A percentile compares a stretch with the other conserved stretches of the same genome.
Evolutionary conservation across 2,329 filamentous ascomycete genomes (phyloP).

Genomic region (Alternaria brassicicola): DNA sequence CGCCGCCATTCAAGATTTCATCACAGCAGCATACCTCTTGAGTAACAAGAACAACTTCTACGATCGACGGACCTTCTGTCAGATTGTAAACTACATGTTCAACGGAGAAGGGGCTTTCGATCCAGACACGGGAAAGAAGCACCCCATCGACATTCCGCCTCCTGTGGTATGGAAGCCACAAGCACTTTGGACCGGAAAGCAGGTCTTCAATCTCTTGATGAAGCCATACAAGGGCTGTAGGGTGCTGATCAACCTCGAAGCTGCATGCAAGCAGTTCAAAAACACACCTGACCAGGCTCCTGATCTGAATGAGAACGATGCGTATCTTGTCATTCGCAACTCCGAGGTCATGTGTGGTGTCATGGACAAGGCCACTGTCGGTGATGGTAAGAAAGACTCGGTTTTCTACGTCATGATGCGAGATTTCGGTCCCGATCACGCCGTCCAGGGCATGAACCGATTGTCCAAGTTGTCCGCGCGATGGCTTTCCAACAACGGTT

Average conservation of each 20-base stretch:
- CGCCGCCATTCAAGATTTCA: conserved; percentile 98
- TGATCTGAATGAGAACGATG: conserved; percentile 75
- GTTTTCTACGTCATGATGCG: conserved; percentile 96
- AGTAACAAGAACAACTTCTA: conserved; percentile 94
- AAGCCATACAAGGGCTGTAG: conserved; percentile 82
- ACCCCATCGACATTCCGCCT: conserved; percentile 81
- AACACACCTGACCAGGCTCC: conserved; percentile 70
- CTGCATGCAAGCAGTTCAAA: conserved; percentile 83
- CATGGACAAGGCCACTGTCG: conserved; percentile 99
- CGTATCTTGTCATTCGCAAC: conserved; percentile 91
- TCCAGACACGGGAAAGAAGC: conserved; percentile 55
- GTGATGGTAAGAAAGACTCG: conserved; percentile 95
- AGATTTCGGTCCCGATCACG: conserved; percentile 89
- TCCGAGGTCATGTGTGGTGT: conserved; percentile 96
- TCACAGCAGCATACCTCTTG: conserved; percentile 89
- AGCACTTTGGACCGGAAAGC: conserved; percentile 94
- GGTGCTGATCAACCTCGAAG: conserved; percentile 89
- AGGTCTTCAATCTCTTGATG: conserved; percentile 91
- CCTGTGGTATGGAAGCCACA: conserved; percentile 86
- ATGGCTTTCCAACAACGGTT: conserved; percentile 86
- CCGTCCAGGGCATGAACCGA: conserved; percentile 91
- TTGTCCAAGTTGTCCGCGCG: conserved; percentile 88
- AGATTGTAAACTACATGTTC: conserved; percentile 94
- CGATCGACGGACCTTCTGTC: conserved; percentile 84
- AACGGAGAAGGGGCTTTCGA: conserved; percentile 65